These are phyloP conservation scores for Acanthochlamys bracteata DNA, from an alignment of 106 monocot genomes.

Conservation along the genomic window DNA sequence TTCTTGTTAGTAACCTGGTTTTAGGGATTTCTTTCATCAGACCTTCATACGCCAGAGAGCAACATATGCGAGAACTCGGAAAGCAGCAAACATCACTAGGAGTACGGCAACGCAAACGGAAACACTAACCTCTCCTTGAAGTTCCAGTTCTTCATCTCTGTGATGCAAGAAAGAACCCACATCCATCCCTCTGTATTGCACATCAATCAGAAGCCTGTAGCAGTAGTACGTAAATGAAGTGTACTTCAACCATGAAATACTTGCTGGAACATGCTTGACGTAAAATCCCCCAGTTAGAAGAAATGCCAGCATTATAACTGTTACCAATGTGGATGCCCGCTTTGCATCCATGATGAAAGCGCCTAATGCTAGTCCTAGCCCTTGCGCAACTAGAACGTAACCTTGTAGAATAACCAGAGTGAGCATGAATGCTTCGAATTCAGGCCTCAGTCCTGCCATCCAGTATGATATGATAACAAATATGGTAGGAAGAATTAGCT, in stretches of 20 bases:
- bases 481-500: constrained; percentile 40
- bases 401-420: constrained; percentile 26
- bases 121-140: constrained; percentile 16
- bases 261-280: constrained; percentile 57
- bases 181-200: constrained; percentile 44
- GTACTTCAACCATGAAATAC: constrained; percentile 75
- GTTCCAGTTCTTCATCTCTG: neutral
- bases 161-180: neutral
- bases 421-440: constrained; percentile 16
- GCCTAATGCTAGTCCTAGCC: constrained; percentile 38
- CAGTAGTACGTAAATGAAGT: constrained; percentile 78
- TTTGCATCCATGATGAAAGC: constrained; percentile 50
- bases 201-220: constrained; percentile 53
- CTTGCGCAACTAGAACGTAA: constrained; percentile 48
- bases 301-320: constrained; percentile 40
- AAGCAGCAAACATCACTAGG: constrained; percentile 55
- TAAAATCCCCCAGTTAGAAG: constrained; percentile 40
- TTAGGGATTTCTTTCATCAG: constrained; percentile 10
- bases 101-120: constrained; percentile 27
- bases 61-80: constrained; percentile 58
- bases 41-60: constrained; percentile 49
- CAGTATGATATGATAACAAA: constrained; percentile 33
- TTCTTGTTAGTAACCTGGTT: neutral
- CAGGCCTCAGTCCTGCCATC: constrained; percentile 32
- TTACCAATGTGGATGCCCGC: constrained; percentile 26